Base-by-base conservation (phyloP, 257 asterid genomes). In the Petrea volubilis region DNA sequence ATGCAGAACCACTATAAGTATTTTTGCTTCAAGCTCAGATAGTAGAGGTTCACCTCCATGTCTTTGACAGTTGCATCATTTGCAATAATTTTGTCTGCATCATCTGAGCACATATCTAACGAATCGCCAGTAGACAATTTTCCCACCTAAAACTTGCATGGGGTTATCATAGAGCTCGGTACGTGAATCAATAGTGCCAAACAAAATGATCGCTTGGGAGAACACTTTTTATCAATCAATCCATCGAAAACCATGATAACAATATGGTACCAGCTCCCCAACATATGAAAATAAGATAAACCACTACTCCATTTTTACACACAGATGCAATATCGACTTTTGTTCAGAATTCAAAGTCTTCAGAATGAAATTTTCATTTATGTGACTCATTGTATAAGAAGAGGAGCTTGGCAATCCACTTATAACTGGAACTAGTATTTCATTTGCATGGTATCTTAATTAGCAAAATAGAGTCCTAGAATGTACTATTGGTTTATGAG, bases 51-150 rank as follows among this genome's bases (percentile, higher is more conserved):
- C 79, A 88, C 95, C 87, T 88, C 91, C 89, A 88, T 85, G 77
- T 88, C 95, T 73, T 88, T 88, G 9, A 85, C 47, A 13, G 87
- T 70, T 23, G 91, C 89, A 55, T 76, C 84, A 77, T 87, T 85
- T 67, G 87, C 82, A 72, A 60, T 24, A 23, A 87, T 87, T 44
- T 77, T 53, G 28, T 78, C 75, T 79, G 86, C 91, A 77, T 87
- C 94, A 44, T 64, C 71, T 24, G 89, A 72, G 44, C 79, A 75
- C 86, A 87, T 87, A 66, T 87, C 94, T 68, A 87, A 74, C 49
- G 94, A 87, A 72, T 87, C 89, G 29, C 94, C 94, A 21, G 94
- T 85, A 57, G 91, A 85, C 82, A 87, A 76, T 78, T 79, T 87
- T 31, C 88, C 91, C 33, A 83, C 84, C 94, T 87, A 76, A 66